phyloP scores from a whole-genome alignment of 192 early-diverging fungal genomes.

The Coemansia sp. region DNA sequence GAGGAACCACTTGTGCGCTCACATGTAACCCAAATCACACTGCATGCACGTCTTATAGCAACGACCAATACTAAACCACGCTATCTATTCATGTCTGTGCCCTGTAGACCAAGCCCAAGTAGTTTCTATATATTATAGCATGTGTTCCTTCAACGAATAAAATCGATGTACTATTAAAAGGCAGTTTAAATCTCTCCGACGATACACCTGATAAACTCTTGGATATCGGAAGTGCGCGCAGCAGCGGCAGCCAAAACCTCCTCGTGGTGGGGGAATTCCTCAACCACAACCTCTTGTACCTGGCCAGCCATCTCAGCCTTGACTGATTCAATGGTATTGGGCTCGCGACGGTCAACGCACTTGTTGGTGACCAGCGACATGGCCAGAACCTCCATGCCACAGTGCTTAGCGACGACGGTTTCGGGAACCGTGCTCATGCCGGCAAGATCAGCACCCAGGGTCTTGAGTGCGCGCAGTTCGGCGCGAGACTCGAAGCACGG shows the following conservation, averaged over 20 bases:
- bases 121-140: neutral
- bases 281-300: conserved; percentile 10
- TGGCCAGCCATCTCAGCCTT: conserved; percentile 41
- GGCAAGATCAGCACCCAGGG: conserved; percentile 78
- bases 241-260: conserved; percentile 46
- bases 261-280: conserved; percentile 46
- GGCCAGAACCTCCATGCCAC: conserved; percentile 81
- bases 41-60: neutral
- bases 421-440: conserved; percentile 96
- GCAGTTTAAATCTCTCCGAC: conserved; percentile 20
- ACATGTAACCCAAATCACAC: neutral
- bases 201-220: conserved; percentile 40
- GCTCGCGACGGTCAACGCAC: conserved; percentile 53
- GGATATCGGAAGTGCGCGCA: conserved; percentile 41
- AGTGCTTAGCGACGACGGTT: conserved; percentile 81
- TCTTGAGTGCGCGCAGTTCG: conserved; percentile 73
- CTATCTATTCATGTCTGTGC: neutral
- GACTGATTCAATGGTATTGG: conserved; percentile 31
- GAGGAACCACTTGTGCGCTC: conserved; percentile 12
- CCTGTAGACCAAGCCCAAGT: neutral
- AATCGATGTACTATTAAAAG: neutral
- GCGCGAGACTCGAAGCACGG: conserved; percentile 88
- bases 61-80: neutral
- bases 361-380: conserved; percentile 83
- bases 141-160: neutral